Conservation (phyloP, 169 alveolate genomes). For the Babesia microti region DNA sequence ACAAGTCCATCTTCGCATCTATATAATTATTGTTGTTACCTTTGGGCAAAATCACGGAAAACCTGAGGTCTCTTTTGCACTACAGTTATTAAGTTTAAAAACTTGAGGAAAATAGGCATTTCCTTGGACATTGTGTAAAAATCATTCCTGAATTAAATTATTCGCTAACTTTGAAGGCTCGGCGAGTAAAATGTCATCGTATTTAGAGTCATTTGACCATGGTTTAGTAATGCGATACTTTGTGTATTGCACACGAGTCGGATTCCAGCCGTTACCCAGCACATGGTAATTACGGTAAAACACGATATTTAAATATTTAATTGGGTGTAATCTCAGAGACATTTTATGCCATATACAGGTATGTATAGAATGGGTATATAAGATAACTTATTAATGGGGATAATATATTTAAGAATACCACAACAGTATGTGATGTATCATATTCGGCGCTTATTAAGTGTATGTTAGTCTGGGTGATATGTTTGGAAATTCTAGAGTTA, state of each 20-base stretch:
- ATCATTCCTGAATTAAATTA: conserved; percentile 39
- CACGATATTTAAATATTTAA: conserved; percentile 2
- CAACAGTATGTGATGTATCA: too few species aligned
- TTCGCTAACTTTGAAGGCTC: conserved; percentile 56
- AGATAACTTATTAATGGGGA: too few species aligned
- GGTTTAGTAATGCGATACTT: conserved; percentile 74
- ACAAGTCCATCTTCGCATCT: conserved; percentile 73
- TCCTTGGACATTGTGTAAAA: conserved; percentile 66
- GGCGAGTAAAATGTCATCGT: conserved; percentile 67
- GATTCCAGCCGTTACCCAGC: conserved; percentile 31
- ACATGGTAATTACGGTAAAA: conserved; percentile 13
- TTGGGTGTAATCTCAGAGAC: too few species aligned
- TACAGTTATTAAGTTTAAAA: conserved; percentile 65
- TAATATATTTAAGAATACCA: too few species aligned
- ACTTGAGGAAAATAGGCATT: conserved; percentile 64
- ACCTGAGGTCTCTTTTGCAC: conserved; percentile 63
- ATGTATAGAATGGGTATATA: too few species aligned
- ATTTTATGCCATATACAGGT: too few species aligned
- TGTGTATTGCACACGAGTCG: conserved; percentile 57
- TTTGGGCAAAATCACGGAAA: conserved; percentile 63
- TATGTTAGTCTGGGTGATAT: too few species aligned
- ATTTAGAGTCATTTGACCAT: conserved; percentile 63
- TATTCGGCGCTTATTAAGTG: too few species aligned
- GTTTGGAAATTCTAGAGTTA: too few species aligned
- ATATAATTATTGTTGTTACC: conserved; percentile 22